Evolutionary conservation across 139 green algal genomes (phyloP), one percentile per base, ranked within the genome.

Genomic region (Diplosphaera chodatii): DNA sequence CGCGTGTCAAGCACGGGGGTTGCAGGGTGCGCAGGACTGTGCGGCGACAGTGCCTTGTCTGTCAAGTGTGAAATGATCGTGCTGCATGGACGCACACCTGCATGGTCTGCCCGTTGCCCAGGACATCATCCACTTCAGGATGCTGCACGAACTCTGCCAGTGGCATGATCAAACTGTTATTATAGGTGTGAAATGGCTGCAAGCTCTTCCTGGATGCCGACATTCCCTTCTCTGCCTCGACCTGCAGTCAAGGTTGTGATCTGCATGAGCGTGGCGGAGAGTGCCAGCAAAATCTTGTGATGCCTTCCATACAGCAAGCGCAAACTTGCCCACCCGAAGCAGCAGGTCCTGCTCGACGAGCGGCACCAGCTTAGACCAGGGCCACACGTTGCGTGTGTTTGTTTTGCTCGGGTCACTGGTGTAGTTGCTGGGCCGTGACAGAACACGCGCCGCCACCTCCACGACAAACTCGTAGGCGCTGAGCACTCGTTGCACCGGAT

Each of bases 391-490:
- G 23, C 87, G 74, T 0, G 91, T 97, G 25, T 78, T 84, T 29
- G 89, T 80, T 62, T 81, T 81, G 37, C 74, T n/a, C 66, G 67
- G 8, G 32, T 78, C 63, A 72, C 82, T 33, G 31, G 76, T 63
- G 25, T 83, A 56, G 20, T 55, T 67, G n/a, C 20, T 67, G 33
- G 15, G 29, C 55, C 31, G 66, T 40, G 3, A 65, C 55, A 83
- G 56, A 13, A 78, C 68, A n/a, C 82, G 64, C 1, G 82, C 74
- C 10, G 87, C 83, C 15, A 91, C 79, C 68, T 91, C 79, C 15
- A 89, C 69, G 0, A 83, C 76, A 80, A 98, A 98, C 78, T 98
- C 93, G 34, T 98, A 98, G 0, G 90, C 85, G 55, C 76, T 89
- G 3, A 98, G 67, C 21, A 97, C 71, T 5, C 93, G 83, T 20